Evolutionary conservation across 2,329 filamentous ascomycete species (phyloP).

Genomic region (Ophiosphaerella herpotricha): DNA sequence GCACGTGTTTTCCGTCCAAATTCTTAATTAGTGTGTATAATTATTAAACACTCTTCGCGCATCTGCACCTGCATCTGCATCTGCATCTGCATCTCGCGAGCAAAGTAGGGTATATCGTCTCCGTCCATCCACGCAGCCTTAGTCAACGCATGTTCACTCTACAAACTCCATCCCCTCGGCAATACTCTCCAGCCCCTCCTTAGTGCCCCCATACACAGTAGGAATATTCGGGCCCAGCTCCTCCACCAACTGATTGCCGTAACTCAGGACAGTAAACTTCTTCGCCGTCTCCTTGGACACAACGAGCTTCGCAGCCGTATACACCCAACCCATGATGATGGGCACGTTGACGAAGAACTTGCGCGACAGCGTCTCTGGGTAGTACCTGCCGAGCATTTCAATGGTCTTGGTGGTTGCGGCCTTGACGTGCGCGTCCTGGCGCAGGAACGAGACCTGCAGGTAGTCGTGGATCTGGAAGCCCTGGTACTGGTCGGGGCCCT

Average conservation of each 20-base stretch:
- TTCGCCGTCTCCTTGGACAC: slow-evolving; percentile 54
- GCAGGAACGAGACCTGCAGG: slow-evolving; percentile 82
- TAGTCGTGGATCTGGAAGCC: slow-evolving; percentile 96
- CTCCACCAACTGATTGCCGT: slow-evolving; percentile 68
- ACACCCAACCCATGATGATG: slow-evolving; percentile 80
- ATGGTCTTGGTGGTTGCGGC: slow-evolving; percentile 80
- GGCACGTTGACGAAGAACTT: slow-evolving; percentile 98
- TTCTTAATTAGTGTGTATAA: slow-evolving; percentile 1
- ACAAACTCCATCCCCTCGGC: slow-evolving; percentile 49
- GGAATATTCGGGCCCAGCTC: slow-evolving; percentile 72
- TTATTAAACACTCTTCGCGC: slow-evolving; percentile 1
- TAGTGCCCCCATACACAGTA: slow-evolving; percentile 78
- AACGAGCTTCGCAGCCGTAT: slow-evolving; percentile 53
- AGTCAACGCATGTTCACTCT: slow-evolving; percentile 4
- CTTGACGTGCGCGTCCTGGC: slow-evolving; percentile 77
- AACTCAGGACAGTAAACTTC: slow-evolving; percentile 56
- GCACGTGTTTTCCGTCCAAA: background rate
- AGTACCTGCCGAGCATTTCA: slow-evolving; percentile 76
- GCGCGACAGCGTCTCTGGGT: slow-evolving; percentile 85
- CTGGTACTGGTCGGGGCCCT: slow-evolving; percentile 77
- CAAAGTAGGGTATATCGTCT: slow-evolving; percentile 2
- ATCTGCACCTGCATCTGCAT: slow-evolving; percentile 17
- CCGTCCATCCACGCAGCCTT: background rate
- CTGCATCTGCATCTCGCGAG: slow-evolving; percentile 16
- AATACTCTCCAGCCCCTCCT: slow-evolving; percentile 53